Base-by-base conservation (phyloP, 306 rosid species). In the Trifolium pratense region DNA sequence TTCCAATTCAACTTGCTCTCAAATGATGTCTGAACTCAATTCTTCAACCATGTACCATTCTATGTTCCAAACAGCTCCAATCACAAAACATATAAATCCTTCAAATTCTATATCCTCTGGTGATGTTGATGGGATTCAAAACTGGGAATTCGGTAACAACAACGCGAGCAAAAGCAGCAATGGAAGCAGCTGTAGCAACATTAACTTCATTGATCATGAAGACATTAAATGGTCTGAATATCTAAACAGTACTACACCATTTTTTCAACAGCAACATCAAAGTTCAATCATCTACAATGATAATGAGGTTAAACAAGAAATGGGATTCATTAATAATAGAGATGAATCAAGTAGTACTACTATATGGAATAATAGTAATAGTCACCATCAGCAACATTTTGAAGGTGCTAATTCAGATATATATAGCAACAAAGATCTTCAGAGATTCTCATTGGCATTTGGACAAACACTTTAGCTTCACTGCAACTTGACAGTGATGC, bases 201-300 rank as follows among this genome's bases (percentile, higher is more conserved):
- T 31, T 39, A 64, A 51, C 75, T 90, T 78, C 61, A 46, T 79
- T 43, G 84, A 79, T 58, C 78, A 79, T 17, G 60, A 88, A 52
- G 97, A 89, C 43, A 84, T 86, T 2, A 90, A 87, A 82, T 93
- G 97, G 98, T 86, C 88, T 2, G 97, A 89, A 43, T 89, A 82
- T 66, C 73, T 93, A 8, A 89, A 81, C 42, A 77, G 9, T 36
- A 36, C 75, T 12, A 79, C 73, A 10, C 92, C 91, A 2, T 86
- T 75, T 49, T 80, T 78, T 57, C 49, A 43, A 39, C 70, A 80
- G 15, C 83, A 81, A 55, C 59, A 76, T 51, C 88, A 87, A 31
- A 45, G 5, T 66, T 45, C 72, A 13, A 9, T 36, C 9, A 34
- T 87, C 73, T 83, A 82, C 76, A 69, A 57, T 55, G 70, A 59